Evolutionary conservation across 1,139 yeast genomes (phyloP).

Genomic region (Wickerhamomyces sp.): DNA sequence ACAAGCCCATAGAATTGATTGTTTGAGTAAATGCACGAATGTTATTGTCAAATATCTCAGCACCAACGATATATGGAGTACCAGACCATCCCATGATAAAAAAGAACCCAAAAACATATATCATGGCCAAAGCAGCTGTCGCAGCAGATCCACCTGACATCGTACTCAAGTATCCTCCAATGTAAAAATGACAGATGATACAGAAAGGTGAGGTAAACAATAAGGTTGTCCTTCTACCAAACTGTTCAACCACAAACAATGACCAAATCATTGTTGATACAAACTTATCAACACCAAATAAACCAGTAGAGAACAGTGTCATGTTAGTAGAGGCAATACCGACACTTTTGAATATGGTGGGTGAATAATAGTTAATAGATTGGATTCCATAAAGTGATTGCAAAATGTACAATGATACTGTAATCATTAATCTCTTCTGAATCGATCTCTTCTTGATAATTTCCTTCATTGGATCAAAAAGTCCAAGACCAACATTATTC

Average conservation of each 20-base stretch:
- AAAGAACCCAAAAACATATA: conserved; percentile 41
- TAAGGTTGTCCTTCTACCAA: conserved; percentile 33
- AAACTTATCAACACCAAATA: conserved; percentile 48
- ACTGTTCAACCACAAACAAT: conserved; percentile 12
- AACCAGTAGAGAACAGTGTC: conserved; percentile 52
- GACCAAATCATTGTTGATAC: conserved; percentile 39
- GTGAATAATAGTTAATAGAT: conserved; percentile 52
- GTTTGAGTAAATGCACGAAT: conserved; percentile 40
- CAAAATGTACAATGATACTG: conserved; percentile 43
- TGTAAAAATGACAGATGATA: conserved; percentile 42
- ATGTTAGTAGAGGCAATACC: conserved; percentile 39
- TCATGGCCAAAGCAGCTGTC: conserved; percentile 40
- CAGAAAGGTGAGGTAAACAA: conserved; percentile 38
- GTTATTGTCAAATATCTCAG: conserved; percentile 40
- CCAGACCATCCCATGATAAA: conserved; percentile 43
- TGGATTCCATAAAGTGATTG: conserved; percentile 59
- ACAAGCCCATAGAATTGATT: conserved; percentile 38
- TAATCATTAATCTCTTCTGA: conserved; percentile 42
- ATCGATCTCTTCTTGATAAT: conserved; percentile 31
- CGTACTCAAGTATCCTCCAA: conserved; percentile 41
- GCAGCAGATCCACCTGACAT: conserved; percentile 38
- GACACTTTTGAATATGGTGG: conserved; percentile 45
- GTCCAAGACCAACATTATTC: conserved; percentile 35
- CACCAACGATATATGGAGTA: conserved; percentile 41
- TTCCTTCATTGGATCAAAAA: conserved; percentile 26